Evolutionary conservation across 73 alveolate species (phyloP), one percentile per base, ranked within the genome.

Genomic region (Paramecium primaurelia): DNA sequence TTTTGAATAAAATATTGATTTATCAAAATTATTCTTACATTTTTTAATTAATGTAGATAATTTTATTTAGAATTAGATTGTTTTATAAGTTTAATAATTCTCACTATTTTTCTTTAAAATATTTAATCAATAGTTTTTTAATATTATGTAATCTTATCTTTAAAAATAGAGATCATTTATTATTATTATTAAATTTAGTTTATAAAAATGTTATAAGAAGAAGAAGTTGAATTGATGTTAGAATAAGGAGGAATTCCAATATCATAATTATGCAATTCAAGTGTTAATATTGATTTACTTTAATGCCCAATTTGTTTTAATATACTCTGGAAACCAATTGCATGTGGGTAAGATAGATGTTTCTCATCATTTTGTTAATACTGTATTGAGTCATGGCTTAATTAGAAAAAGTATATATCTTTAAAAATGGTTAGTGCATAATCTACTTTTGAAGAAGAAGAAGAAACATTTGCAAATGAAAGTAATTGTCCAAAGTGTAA

Each of bases 271-370:
- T 49, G 16, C 75, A 22, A 80, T 18, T 80, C 91, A 9, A 44
- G 34, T 40, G 91, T 80, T 40, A 64, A 80, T 36, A 64, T 80
- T 20, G 91, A 80, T 26, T 64, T 40, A 38, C 73, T 80, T 9
- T 12, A 25, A 80, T 80, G 91, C 18, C 91, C 91, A 45, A 80
- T 80, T 18, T 80, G 91, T 80, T 49, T 80, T 18, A 80, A 80
- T 47, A 36, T 80, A 25, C 58, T 80, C 5, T 80, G 91, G 91
- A 80, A 80, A 45, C 91, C 91, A 9, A 42, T 80, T 2, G 91
- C 91, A n/a, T 80, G 91, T 80, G 91, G 91, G 16, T 47, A 80
- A 45, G 91, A 80, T 26, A 80, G 75, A 80, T 80, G 91, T 80
- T 80, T 80, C 28, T 36, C 49, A 2, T 80, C 91, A 26, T 80